These are phyloP conservation scores for Jaltomata sinuosa DNA, from an alignment of 257 asterid genomes.

Conservation along the genomic window DNA sequence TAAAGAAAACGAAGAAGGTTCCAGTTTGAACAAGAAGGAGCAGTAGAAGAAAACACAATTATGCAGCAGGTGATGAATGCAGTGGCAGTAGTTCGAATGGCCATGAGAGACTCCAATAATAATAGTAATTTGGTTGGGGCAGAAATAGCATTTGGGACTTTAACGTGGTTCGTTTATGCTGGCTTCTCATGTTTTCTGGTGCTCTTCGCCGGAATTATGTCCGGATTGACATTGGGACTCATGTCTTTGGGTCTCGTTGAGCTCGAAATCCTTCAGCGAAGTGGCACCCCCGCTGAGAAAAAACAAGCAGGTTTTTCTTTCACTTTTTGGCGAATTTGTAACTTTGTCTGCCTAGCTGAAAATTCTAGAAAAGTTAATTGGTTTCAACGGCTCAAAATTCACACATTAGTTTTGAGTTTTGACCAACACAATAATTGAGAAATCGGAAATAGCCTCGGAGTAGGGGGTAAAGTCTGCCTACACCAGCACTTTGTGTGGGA, in stretches of 20 bases:
- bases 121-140: constrained; percentile 21
- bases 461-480: too few relatives aligned
- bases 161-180: constrained; percentile 61
- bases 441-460: too few relatives aligned
- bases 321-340: background rate
- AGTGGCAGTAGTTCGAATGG: constrained; percentile 35
- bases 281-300: constrained; percentile 72
- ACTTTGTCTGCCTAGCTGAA: too few relatives aligned
- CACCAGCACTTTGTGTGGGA: too few relatives aligned
- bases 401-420: too few relatives aligned
- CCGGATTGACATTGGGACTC: constrained; percentile 80
- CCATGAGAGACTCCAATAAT: constrained; percentile 18
- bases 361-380: too few relatives aligned
- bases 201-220: constrained; percentile 83
- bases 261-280: constrained; percentile 84
- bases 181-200: constrained; percentile 77
- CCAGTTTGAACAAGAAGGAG: background rate
- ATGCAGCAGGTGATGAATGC: constrained; percentile 48
- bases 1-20: background rate
- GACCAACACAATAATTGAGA: too few relatives aligned
- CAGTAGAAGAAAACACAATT: background rate
- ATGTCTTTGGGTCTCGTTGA: constrained; percentile 89
- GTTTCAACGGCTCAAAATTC: background rate
- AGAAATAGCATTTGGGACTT: constrained; percentile 71
- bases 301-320: constrained; percentile 54